Evolutionary conservation across 2,329 filamentous ascomycete genomes (phyloP).

Genomic region (Aureobasidium sp.): DNA sequence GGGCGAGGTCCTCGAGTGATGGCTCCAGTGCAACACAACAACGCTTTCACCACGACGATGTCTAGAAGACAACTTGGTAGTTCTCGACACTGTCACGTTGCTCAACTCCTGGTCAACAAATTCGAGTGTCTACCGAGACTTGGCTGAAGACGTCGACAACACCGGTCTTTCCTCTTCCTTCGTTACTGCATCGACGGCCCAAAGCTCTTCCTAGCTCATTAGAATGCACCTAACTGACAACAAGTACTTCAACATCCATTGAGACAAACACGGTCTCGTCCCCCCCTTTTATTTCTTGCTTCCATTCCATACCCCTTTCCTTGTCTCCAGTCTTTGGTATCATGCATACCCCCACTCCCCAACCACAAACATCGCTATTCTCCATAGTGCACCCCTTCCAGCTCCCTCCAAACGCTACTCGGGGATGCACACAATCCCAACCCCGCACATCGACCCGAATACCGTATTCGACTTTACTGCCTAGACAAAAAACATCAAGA

Average conservation of each 20-base stretch:
- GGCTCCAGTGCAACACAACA: background rate
- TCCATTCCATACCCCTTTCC: too few species aligned
- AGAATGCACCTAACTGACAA: background rate
- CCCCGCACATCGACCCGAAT: background rate
- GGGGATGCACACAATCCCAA: background rate
- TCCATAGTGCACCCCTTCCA: background rate
- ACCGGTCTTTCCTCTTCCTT: background rate
- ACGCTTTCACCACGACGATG: background rate
- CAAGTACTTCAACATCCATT: background rate
- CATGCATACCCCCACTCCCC: too few species aligned
- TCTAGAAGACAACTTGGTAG: background rate
- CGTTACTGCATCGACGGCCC: background rate
- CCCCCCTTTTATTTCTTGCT: too few species aligned
- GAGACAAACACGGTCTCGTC: too few species aligned
- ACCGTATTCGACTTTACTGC: background rate
- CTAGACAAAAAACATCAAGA: too few species aligned
- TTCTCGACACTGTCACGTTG: background rate
- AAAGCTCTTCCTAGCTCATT: background rate
- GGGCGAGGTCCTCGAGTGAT: background rate
- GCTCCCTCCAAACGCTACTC: background rate
- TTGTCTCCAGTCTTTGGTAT: too few species aligned
- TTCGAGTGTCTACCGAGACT: background rate
- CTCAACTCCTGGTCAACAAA: background rate
- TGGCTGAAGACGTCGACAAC: background rate
- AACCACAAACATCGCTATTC: background rate